Base-by-base conservation (phyloP, 495 filamentous ascomycete species). In the Penicillium macrosclerotiorum region DNA sequence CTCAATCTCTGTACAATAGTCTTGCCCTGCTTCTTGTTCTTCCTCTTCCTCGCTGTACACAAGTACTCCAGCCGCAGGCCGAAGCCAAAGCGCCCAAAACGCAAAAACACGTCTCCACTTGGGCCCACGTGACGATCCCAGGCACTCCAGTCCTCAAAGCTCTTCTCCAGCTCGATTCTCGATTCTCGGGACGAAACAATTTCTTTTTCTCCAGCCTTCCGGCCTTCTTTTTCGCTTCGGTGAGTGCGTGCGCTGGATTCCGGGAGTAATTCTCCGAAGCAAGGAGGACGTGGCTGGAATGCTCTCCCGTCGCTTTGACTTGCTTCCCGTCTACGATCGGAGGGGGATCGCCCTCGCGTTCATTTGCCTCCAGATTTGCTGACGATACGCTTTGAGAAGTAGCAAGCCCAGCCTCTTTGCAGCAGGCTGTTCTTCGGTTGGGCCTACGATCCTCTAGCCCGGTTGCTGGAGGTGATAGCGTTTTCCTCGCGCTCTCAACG, bases 51-150 rank as follows among this genome's bases (percentile, higher is more conserved):
- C n/a, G n/a, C n/a, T n/a, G n/a, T n/a, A n/a, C n/a, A n/a, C n/a
- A n/a, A n/a, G n/a, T n/a, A n/a, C n/a, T n/a, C n/a, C n/a, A 27
- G 25, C 25, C 5, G 25, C 25, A 11, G 12, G 31, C 16, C 31
- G 12, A 34, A n/a, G n/a, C n/a, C n/a, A n/a, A n/a, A n/a, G n/a
- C 31, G 16, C 5, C 16, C 31, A 34, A 34, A 34, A 22, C 5
- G 11, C 5, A 43, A 25, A 13, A n/a, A 12, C 25, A 1, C 19
- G 40, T 36, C 49, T 52, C 49, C 49, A 52, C 49, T 12, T 32
- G 31, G 47, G 47, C 48, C 48, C 54, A 57, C 54, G 54, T 57
- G 54, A 57, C 23, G 37, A 43, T 38, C 43, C 24, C 16, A 29
- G 27, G 38, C 38, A 11, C 24, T n/a, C 38, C 12, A 30, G 30